These are phyloP conservation scores for Venturia effusa DNA, from an alignment of 2,329 filamentous ascomycete genomes.

Conservation along the genomic window DNA sequence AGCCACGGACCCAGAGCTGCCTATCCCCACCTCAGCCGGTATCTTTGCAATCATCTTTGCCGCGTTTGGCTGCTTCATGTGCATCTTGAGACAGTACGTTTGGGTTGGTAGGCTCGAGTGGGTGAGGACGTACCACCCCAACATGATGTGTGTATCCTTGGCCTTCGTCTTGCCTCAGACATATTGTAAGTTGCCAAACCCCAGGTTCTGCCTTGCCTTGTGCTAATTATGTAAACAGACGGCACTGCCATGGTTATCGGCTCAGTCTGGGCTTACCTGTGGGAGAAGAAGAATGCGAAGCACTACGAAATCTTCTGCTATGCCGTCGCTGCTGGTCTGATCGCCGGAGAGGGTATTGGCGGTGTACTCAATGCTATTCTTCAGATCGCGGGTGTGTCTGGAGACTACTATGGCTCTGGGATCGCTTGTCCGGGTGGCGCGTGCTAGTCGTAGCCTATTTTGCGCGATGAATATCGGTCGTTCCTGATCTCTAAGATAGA, in stretches of 20 bases:
- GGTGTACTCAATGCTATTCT: constrained; percentile 50
- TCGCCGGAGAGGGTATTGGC: constrained; percentile 53
- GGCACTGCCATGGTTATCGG: constrained; percentile 49
- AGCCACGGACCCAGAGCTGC: constrained; percentile 46
- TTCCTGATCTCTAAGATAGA: background rate
- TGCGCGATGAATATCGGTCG: background rate
- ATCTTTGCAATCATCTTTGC: constrained; percentile 49
- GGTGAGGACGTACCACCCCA: constrained; percentile 46
- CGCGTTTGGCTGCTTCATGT: constrained; percentile 40
- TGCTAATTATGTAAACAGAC: constrained; percentile 31
- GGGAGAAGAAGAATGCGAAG: constrained; percentile 42
- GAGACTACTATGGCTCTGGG: constrained; percentile 30
- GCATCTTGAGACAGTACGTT: constrained; percentile 44
- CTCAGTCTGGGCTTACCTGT: constrained; percentile 39
- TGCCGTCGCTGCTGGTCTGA: constrained; percentile 48
- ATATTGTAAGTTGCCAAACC: constrained; percentile 7
- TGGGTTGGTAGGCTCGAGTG: constrained; percentile 43
- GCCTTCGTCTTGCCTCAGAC: constrained; percentile 47
- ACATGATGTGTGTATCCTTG: constrained; percentile 51
- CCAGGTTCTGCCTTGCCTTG: background rate
- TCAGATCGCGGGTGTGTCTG: constrained; percentile 33
- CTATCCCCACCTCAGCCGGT: constrained; percentile 43
- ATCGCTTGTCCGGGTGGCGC: constrained; percentile 19
- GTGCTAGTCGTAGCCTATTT: background rate
- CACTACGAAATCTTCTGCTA: constrained; percentile 50